A percentile compares a stretch with the other conserved stretches of the same genome.
Evolutionary conservation across 768 basidiomycete genomes (phyloP).

Genomic region (Tricholoma sp.): DNA sequence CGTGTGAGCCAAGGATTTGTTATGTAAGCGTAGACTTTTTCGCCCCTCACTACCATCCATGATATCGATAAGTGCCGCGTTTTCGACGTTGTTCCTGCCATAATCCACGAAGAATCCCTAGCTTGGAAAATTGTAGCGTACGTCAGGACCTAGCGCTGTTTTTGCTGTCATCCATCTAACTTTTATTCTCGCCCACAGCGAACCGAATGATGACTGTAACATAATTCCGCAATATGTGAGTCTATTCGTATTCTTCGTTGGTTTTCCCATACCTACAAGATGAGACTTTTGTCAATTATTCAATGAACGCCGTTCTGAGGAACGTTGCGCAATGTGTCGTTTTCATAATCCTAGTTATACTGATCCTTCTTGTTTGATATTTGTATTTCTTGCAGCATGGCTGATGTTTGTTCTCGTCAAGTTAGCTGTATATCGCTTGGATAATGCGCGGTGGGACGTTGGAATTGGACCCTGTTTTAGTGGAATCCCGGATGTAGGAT

Average conservation of each 20-base stretch:
- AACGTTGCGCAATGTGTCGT: conserved; percentile 20
- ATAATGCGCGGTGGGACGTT: neutral
- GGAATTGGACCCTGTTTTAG: neutral
- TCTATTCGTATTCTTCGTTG: neutral
- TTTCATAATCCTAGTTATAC: conserved; percentile 25
- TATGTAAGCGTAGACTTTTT: too few relatives aligned
- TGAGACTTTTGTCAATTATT: conserved; percentile 12
- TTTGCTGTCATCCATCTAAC: too few relatives aligned
- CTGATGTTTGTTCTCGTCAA: neutral
- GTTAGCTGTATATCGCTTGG: neutral
- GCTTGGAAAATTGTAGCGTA: too few relatives aligned
- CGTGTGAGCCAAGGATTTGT: too few relatives aligned
- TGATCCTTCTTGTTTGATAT: conserved; percentile 9
- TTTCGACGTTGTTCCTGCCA: too few relatives aligned
- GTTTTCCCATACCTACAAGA: conserved; percentile 4
- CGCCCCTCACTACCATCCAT: too few relatives aligned
- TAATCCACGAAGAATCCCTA: too few relatives aligned
- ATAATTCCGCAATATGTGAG: too few relatives aligned
- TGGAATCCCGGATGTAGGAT: neutral
- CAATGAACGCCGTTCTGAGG: conserved; percentile 18
- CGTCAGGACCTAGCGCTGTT: too few relatives aligned
- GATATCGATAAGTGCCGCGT: too few relatives aligned
- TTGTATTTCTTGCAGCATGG: neutral
- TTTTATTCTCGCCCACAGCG: too few relatives aligned
- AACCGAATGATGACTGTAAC: too few relatives aligned